phyloP scores from a whole-genome alignment of 371 early-diverging fungal species.

The Circinella umbellata region DNA sequence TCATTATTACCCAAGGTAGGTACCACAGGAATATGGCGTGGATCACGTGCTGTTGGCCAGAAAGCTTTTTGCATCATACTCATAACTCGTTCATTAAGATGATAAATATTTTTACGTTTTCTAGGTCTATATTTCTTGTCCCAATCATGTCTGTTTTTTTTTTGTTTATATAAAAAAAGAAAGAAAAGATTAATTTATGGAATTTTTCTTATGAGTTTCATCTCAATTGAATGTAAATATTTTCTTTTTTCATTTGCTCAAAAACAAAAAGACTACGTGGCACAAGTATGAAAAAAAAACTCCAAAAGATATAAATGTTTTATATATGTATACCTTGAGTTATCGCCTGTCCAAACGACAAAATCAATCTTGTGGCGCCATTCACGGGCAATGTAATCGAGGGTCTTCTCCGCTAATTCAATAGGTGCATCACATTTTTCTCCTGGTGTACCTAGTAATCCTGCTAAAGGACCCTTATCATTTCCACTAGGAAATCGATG shows the following conservation, averaged over 20 bases:
- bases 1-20: constrained; percentile 85
- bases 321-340: constrained; percentile 57
- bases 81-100: constrained; percentile 47
- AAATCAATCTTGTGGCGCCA: constrained; percentile 72
- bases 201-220: constrained; percentile 21
- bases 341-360: constrained; percentile 81
- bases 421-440: constrained; percentile 31
- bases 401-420: constrained; percentile 70
- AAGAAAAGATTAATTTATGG: neutral
- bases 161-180: neutral
- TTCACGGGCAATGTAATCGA: constrained; percentile 64
- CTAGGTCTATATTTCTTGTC: constrained; percentile 59
- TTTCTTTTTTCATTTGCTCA: too few relatives aligned
- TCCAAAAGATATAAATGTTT: constrained; percentile 30
- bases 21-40: constrained; percentile 53
- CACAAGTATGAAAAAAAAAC: too few relatives aligned
- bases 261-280: too few relatives aligned
- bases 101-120: constrained; percentile 60
- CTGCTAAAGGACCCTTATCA: constrained; percentile 14
- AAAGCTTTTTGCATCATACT: constrained; percentile 43
- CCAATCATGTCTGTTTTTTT: constrained; percentile 61
- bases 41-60: constrained; percentile 28
- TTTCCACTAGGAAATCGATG: constrained; percentile 29
- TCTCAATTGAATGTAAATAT: constrained; percentile 31
- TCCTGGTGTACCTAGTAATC: constrained; percentile 62